Evolutionary conservation across 371 early-diverging fungal species (phyloP).

Genomic region (Rhizopus sp.): DNA sequence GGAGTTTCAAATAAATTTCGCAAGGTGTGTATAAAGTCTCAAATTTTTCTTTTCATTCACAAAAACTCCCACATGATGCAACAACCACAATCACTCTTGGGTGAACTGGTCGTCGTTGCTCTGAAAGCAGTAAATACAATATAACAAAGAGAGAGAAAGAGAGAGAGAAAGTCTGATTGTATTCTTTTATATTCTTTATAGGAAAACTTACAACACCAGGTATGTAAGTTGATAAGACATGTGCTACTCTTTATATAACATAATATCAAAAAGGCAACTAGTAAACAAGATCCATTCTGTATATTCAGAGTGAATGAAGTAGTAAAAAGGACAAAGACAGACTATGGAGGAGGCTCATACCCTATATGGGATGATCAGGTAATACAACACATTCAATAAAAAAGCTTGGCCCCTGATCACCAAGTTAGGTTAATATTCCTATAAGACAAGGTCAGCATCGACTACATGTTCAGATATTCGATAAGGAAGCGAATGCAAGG

Average conservation of each 20-base stretch:
- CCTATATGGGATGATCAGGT: constrained; percentile 40
- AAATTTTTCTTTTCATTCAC: background rate
- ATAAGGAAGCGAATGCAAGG: constrained; percentile 26
- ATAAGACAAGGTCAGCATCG: constrained; percentile 21
- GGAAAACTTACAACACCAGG: constrained; percentile 29
- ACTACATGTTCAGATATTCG: constrained; percentile 28
- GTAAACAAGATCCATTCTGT: constrained; percentile 27
- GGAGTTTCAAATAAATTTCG: background rate
- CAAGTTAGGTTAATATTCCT: constrained; percentile 23
- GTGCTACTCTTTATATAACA: background rate
- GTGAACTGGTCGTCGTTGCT: constrained; percentile 31
- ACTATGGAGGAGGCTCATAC: constrained; percentile 24
- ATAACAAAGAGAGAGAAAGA: background rate
- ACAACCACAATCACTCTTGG: constrained; percentile 5
- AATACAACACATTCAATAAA: background rate
- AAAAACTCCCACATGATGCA: background rate
- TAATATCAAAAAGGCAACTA: constrained; percentile 10
- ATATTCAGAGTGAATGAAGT: constrained; percentile 22
- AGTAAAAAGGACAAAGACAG: constrained; percentile 24
- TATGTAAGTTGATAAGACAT: constrained; percentile 1
- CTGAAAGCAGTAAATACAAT: constrained; percentile 26
- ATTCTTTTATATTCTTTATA: constrained; percentile 1
- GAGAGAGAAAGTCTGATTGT: background rate
- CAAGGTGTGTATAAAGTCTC: background rate
- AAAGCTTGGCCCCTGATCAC: background rate